Base-by-base conservation (phyloP, 306 rosid genomes). In the Dalbergia oliveri region DNA sequence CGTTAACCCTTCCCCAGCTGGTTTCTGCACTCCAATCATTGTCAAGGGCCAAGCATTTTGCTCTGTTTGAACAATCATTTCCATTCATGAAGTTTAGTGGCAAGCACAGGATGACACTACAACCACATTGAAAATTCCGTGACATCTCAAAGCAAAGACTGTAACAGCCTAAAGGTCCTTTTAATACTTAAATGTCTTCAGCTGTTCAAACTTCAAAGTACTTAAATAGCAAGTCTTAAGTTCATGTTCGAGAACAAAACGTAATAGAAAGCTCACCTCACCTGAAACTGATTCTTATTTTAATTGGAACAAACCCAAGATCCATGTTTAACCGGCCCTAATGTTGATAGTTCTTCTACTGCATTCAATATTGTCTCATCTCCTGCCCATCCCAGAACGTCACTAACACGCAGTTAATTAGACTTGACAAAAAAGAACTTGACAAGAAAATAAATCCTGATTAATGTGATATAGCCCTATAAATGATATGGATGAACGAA, bases 51-150 rank as follows among this genome's bases (percentile, higher is more conserved):
- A 72, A 70, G 43, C 59, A 66, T 73, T 74, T 70, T 69, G 26
- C 45, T 37, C 16, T 14, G 54, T 79, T 34, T 54, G 31, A 57
- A 41, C 58, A 76, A 75, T n/a, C 64, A 69, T n/a, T 80, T 69
- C 41, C 43, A 72, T 58, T 65, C 2, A 4, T 59, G 44, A 83
- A 67, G 31, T 19, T 53, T 69, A 56, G 74, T 84, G 87, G 85
- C 23, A 77, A 73, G 62, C 83, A 66, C 33, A 45, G n/a, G 10
- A 56, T 74, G 87, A 86, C 89, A 33, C 15, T 19, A 66, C 82
- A 86, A 86, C 89, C 80, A 66, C 84, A 65, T 5, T 79, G 89
- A 86, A 70, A 86, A 82, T 31, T 71, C 70, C 59, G 19, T 86
- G 26, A 37, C 89, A 79, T 82, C 87, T 67, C 73, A 44, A 73